Base-by-base conservation (phyloP, 2,329 filamentous ascomycete genomes). In the Epichloe gansuensis region DNA sequence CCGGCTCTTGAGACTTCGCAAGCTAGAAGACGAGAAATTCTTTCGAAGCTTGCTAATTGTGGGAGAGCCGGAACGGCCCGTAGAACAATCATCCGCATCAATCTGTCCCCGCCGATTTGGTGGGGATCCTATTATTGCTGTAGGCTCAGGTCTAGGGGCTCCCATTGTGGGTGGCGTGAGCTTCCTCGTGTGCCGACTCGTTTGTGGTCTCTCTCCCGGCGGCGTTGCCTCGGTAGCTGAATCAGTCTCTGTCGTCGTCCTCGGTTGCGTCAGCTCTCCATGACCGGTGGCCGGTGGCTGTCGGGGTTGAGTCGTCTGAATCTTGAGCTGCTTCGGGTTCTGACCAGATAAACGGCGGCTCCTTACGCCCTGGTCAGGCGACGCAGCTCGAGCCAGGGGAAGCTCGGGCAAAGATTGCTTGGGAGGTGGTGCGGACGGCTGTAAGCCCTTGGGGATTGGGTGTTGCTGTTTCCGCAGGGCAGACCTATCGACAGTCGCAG, bases 321-420 rank as follows among this genome's bases (percentile, higher is more conserved):
- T 96, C 69, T 89, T 95, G 49, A 97, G 73, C 61, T 90, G 86
- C 64, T 87, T 90, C 13, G 79, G 72, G 60, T 87, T 88, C 59
- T 88, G 84, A 7, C 85, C 87, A 3, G 90, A 95, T 35, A 95
- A 71, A 55, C 90, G 80, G 54, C 90, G 79, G 59, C 78, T 87
- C 50, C 87, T 79, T 49, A 94, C 86, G 41, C 81, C 75, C 58
- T 68, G 68, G 0, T 66, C 62, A 2, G 72, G 64, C 2, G 66
- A 62, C 3, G 59, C 51, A 4, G 61, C 55, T 15, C 62, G 60
- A 34, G 60, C 62, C 36, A 63, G 57, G 1, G 74, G 75, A 4
- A 74, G 60, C 49, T 74, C 70, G 1, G 72, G 73, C 39, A 74
- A 61, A 12, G 72, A 70, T 44, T 72, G 69, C 6, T 69, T 71